phyloP scores from a whole-genome alignment of 352 stramenopile species.

The Globisporangium sylvaticum region DNA sequence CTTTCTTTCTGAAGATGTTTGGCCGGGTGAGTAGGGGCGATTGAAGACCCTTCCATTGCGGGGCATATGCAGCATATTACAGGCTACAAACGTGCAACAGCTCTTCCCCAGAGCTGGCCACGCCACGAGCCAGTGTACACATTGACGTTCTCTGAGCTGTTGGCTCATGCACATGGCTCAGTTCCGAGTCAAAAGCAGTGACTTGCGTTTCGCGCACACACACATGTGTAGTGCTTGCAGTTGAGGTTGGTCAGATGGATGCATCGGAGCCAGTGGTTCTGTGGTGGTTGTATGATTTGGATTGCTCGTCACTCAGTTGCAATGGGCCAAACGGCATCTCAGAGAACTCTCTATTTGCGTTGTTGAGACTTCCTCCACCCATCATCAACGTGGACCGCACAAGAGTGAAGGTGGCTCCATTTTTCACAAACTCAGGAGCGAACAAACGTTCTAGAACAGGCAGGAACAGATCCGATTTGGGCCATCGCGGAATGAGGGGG shows the following conservation, averaged over 20 bases:
- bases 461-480: background rate
- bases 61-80: too few relatives aligned
- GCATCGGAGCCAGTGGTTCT: background rate
- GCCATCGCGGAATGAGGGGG: background rate
- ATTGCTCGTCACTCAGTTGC: background rate
- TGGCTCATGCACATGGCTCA: background rate
- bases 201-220: background rate
- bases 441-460: conserved; percentile 8
- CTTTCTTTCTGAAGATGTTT: too few relatives aligned
- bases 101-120: background rate
- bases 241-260: background rate
- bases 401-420: conserved; percentile 11
- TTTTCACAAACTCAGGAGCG: background rate
- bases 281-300: background rate
- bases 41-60: background rate
- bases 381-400: conserved; percentile 1
- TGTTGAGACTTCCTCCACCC: background rate
- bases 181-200: background rate
- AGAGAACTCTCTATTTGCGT: background rate
- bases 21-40: too few relatives aligned
- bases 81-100: background rate
- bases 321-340: background rate
- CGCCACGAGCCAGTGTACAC: background rate
- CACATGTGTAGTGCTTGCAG: too few relatives aligned
- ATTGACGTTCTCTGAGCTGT: background rate